Base-by-base conservation (phyloP, 78 protist species). In the slime mould (Dictyostelium discoideum) region DNA sequence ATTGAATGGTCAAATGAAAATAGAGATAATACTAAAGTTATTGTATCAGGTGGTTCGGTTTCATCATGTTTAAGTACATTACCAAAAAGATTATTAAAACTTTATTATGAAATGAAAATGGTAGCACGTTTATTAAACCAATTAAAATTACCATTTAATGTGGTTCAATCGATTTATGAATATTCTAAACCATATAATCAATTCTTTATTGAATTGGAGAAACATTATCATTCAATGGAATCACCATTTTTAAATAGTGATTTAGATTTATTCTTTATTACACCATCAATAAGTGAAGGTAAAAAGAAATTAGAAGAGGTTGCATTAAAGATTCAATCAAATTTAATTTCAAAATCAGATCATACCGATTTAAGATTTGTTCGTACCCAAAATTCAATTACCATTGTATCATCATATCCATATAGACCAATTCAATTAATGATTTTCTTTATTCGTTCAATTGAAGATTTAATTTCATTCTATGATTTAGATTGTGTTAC, bases 361-460 rank as follows among this genome's bases (percentile, higher is more conserved):
- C 46, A 29, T 18, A 77, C n/a, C 6, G 84, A 79, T 44, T 79
- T 79, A 13, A 42, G 63, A 42, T 79, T 79, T n/a, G 84, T 79
- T 22, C 54, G 84, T 44, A 79, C 93, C 1, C 32, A 37, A n/a
- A 63, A 87, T 16, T 79, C 86, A 39, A 42, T 87, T 0, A 79
- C 93, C 2, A 63, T 87, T 7, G 37, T 87, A 5, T n/a, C 93
- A n/a, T 39, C 20, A 14, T 79, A 63, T 57, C 93, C 93, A 3
- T 87, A 79, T 29, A n/a, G 92, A 46, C 92, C 92, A 39, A 86
- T 86, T 57, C 84, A 86, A 77, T n/a, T 86, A 2, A n/a, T 76
- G 40, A 26, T 81, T 10, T 48, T 81, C 24, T 24, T 81, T 14
- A 48, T 50, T 81, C 26, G 72, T 24, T 81, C 86, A 22, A 50